Percentiles rank a stretch among this genome's conserved stretches.
phyloP scores from a whole-genome alignment of 2,329 filamentous ascomycete genomes.

The Apiospora koreana region DNA sequence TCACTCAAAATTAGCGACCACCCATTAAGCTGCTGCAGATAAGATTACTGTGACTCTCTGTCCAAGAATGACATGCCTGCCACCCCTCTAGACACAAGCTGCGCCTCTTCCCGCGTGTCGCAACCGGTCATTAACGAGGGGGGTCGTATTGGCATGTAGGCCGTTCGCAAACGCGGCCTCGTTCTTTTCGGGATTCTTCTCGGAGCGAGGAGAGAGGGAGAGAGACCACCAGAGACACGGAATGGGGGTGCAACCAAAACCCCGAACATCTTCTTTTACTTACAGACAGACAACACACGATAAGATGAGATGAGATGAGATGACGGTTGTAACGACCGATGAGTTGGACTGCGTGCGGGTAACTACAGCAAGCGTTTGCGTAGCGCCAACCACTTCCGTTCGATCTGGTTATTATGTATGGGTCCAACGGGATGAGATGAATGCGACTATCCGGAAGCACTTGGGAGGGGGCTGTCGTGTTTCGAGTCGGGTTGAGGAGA shows the following conservation, averaged over 20 bases:
- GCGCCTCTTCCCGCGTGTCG: constrained; percentile 5
- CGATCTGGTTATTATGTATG: neutral
- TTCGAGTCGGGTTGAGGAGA: constrained; percentile 17
- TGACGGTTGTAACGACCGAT: neutral
- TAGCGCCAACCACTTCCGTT: neutral
- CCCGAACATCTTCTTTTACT: neutral
- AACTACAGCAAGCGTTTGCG: constrained; percentile 7
- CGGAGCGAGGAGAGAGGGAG: too few relatives aligned
- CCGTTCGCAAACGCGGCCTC: neutral
- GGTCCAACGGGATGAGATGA: constrained; percentile 1
- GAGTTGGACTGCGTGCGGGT: constrained; percentile 3
- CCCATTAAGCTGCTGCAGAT: neutral
- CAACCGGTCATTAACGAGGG: neutral
- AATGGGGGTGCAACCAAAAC: neutral
- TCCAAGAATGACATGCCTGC: neutral
- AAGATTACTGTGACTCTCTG: constrained; percentile 1
- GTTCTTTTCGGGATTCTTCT: neutral
- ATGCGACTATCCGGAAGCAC: neutral
- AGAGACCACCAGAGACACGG: neutral
- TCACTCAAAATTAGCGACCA: constrained; percentile 3
- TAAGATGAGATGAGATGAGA: neutral
- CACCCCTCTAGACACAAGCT: neutral
- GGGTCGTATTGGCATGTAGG: neutral
- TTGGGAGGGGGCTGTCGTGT: constrained; percentile 1
- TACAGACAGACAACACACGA: neutral